Evolutionary conservation across 495 filamentous ascomycete species (phyloP).

Genomic region (Articulospora tetracladia): DNA sequence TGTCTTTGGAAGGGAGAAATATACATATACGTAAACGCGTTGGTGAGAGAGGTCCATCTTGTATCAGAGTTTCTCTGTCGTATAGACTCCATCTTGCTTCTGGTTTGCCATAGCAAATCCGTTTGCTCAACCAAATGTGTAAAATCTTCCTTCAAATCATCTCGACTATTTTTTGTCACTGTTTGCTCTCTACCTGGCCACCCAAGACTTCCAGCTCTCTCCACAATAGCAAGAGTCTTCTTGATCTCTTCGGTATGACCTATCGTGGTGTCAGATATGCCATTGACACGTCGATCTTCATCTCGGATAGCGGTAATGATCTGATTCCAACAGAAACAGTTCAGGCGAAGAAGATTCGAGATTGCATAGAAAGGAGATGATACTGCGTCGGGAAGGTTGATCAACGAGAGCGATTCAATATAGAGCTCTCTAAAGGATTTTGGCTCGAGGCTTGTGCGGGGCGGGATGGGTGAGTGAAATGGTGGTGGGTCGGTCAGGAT

Average conservation of each 20-base stretch:
- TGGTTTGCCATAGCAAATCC: slow-evolving; percentile 22
- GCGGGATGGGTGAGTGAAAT: slow-evolving; percentile 16
- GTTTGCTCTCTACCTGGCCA: slow-evolving; percentile 14
- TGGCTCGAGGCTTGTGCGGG: not conserved
- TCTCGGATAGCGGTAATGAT: slow-evolving; percentile 25
- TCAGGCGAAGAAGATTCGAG: slow-evolving; percentile 21
- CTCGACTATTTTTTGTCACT: slow-evolving; percentile 1
- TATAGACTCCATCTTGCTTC: slow-evolving; percentile 21
- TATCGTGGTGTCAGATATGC: slow-evolving; percentile 26
- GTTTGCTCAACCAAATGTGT: slow-evolving; percentile 27
- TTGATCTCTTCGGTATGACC: slow-evolving; percentile 28
- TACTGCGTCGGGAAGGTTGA: slow-evolving; percentile 9
- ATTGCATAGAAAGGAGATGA: slow-evolving; percentile 24
- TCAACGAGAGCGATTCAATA: slow-evolving; percentile 15
- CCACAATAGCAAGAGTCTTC: slow-evolving; percentile 19
- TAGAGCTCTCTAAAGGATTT: slow-evolving; percentile 27
- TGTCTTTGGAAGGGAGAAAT: not conserved
- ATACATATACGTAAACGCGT: slow-evolving; percentile 24
- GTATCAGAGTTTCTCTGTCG: slow-evolving; percentile 16
- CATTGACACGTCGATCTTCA: slow-evolving; percentile 23
- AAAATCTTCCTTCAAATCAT: slow-evolving; percentile 25
- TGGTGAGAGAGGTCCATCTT: slow-evolving; percentile 22
- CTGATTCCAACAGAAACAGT: slow-evolving; percentile 27
- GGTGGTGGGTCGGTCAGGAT: slow-evolving; percentile 24
- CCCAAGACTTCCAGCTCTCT: slow-evolving; percentile 20